phyloP scores from a whole-genome alignment of 345 rosid species.

The Litchi chinensis region DNA sequence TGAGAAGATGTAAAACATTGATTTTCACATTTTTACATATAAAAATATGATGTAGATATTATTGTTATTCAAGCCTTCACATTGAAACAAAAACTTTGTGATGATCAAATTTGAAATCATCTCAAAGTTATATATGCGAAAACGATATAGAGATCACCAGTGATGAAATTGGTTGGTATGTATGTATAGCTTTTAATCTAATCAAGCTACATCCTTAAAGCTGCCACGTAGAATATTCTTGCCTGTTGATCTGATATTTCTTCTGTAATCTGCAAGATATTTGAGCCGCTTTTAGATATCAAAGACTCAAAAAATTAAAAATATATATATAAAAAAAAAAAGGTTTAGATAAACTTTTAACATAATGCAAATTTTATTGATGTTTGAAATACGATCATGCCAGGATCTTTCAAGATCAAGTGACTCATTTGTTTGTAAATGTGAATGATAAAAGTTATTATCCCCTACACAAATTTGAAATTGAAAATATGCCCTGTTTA shows the following conservation, averaged over 20 bases:
- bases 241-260: background rate
- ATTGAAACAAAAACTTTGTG: background rate
- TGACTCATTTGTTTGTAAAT: too few species aligned
- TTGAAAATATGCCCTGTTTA: too few species aligned
- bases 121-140: background rate
- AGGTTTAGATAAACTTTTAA: too few species aligned
- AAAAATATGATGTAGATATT: background rate
- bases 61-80: slow-evolving; percentile 1
- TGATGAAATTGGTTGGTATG: background rate
- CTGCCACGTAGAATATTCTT: background rate
- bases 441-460: too few species aligned
- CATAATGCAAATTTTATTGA: too few species aligned
- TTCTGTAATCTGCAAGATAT: background rate
- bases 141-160: background rate
- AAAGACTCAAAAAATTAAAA: background rate
- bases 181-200: slow-evolving; percentile 4
- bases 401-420: too few species aligned
- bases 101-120: background rate
- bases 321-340: too few species aligned
- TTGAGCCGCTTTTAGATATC: background rate
- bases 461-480: too few species aligned
- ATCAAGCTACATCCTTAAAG: slow-evolving; percentile 5
- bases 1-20: slow-evolving; percentile 20
- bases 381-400: too few species aligned
- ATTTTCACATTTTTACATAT: background rate